Evolutionary conservation across 495 filamentous ascomycete genomes (phyloP).

Genomic region (Penicillium odoratum): DNA sequence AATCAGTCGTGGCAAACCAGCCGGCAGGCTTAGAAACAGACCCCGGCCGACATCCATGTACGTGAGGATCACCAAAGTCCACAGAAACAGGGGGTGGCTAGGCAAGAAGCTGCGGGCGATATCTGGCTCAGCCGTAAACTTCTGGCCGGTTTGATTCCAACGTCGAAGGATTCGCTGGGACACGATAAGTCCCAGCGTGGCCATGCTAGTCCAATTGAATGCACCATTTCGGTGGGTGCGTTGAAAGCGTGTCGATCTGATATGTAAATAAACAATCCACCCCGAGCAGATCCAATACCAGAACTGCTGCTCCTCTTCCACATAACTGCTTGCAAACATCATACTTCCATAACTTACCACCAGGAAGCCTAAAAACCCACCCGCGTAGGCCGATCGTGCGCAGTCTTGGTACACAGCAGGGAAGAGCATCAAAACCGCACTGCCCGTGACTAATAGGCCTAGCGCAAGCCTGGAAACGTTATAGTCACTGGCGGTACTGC

Average conservation of each 20-base stretch:
- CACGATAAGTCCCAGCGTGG: conserved; percentile 29
- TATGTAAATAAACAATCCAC: conserved; percentile 68
- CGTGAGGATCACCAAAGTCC: conserved; percentile 68
- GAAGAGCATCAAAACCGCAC: conserved; percentile 41
- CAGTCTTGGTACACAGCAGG: conserved; percentile 25
- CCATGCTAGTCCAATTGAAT: conserved; percentile 10
- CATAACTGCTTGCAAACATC: conserved; percentile 98
- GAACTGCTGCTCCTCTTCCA: conserved; percentile 97
- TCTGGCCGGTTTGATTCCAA: conserved; percentile 98
- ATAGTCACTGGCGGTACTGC: conserved; percentile 88
- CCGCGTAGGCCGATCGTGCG: conserved; percentile 21
- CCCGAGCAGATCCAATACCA: conserved; percentile 90
- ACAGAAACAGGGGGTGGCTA: conserved; percentile 62
- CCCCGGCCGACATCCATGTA: conserved; percentile 56
- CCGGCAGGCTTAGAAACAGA: conserved; percentile 33
- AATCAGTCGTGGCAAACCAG: conserved; percentile 23
- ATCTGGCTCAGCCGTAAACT: conserved; percentile 83
- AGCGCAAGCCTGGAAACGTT: conserved; percentile 59
- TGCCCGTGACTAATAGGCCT: conserved; percentile 51
- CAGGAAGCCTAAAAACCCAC: conserved; percentile 34
- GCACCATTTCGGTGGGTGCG: neutral
- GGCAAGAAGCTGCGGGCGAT: conserved; percentile 71
- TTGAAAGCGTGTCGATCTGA: conserved; percentile 42
- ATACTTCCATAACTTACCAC: conserved; percentile 67
- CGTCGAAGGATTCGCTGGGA: conserved; percentile 64